Conservation (phyloP, 2,329 filamentous ascomycete species). For the Emericellopsis atlantica region DNA sequence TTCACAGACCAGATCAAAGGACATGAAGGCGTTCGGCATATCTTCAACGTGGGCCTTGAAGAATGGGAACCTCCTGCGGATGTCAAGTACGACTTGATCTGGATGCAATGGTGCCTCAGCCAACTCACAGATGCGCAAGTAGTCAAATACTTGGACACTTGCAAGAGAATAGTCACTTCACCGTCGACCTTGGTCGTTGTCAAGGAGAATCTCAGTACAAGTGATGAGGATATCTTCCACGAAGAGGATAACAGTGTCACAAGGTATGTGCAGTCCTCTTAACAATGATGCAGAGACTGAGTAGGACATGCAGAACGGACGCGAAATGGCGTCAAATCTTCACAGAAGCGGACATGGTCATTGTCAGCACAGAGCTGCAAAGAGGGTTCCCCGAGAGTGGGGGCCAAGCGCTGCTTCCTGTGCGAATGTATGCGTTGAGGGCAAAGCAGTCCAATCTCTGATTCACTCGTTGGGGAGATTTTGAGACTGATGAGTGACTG, state of each 20-base stretch:
- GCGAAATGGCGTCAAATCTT: no score
- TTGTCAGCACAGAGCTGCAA: no score
- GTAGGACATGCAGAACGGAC: no score
- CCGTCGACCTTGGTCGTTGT: conserved; percentile 20
- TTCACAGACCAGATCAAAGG: conserved; percentile 55
- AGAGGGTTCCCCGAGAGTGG: no score
- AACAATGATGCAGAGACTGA: no score
- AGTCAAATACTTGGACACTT: conserved; percentile 50
- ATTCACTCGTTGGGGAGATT: no score
- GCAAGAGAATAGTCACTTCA: conserved; percentile 27
- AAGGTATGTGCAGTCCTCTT: conserved; percentile 23
- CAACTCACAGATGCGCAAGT: conserved; percentile 69
- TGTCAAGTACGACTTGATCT: conserved; percentile 63
- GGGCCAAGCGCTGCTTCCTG: no score
- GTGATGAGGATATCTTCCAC: conserved; percentile 47
- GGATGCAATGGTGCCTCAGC: conserved; percentile 84
- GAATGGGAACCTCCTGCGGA: conserved; percentile 41
- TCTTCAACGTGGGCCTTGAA: conserved; percentile 66
- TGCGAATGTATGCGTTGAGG: no score
- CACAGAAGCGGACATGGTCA: no score
- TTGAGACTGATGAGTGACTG: no score
- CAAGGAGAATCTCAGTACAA: conserved; percentile 58
- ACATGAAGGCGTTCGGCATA: conserved; percentile 42
- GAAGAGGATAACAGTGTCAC: conserved; percentile 67
- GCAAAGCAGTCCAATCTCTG: no score